A percentile compares a stretch with the other conserved stretches of the same genome.
Conservation (phyloP, 2,329 filamentous ascomycete species). For the Claviceps capensis region DNA sequence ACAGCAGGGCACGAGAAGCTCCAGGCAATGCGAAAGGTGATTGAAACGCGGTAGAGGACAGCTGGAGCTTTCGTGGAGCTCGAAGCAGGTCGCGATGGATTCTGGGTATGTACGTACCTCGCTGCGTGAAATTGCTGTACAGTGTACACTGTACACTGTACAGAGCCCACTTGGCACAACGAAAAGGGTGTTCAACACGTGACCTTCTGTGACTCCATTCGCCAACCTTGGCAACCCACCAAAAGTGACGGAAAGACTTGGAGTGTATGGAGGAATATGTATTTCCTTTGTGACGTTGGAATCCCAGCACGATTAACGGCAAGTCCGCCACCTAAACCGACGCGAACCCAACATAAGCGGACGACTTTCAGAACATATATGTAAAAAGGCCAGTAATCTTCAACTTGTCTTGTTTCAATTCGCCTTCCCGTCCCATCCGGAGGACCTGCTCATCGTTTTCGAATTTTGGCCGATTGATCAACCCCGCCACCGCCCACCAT, state of each 20-base stretch:
- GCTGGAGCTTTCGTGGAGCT: slow-evolving; percentile 8
- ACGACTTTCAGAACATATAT: background rate
- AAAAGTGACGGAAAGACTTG: slow-evolving; percentile 8
- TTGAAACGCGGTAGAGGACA: slow-evolving; percentile 7
- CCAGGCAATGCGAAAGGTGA: background rate
- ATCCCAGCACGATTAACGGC: background rate
- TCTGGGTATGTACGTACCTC: background rate
- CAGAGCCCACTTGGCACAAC: background rate
- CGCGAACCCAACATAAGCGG: background rate
- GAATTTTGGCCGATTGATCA: background rate
- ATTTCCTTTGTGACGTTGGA: slow-evolving; percentile 8
- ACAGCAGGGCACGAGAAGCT: background rate
- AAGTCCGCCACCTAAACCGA: background rate
- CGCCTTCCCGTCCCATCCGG: background rate
- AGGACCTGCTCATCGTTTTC: background rate
- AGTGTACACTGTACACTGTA: background rate
- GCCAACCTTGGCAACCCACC: slow-evolving; percentile 10
- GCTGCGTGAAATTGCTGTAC: background rate
- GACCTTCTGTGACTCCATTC: slow-evolving; percentile 14
- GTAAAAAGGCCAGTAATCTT: background rate
- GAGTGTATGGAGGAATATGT: background rate
- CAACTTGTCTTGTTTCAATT: background rate
- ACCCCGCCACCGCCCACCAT: slow-evolving; percentile 36
- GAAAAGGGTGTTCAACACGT: slow-evolving; percentile 10
- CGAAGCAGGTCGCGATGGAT: background rate